A percentile compares a stretch with the other conserved stretches of the same genome.
phyloP scores from a whole-genome alignment of 768 basidiomycete genomes.

The Filobasidium floriforme region DNA sequence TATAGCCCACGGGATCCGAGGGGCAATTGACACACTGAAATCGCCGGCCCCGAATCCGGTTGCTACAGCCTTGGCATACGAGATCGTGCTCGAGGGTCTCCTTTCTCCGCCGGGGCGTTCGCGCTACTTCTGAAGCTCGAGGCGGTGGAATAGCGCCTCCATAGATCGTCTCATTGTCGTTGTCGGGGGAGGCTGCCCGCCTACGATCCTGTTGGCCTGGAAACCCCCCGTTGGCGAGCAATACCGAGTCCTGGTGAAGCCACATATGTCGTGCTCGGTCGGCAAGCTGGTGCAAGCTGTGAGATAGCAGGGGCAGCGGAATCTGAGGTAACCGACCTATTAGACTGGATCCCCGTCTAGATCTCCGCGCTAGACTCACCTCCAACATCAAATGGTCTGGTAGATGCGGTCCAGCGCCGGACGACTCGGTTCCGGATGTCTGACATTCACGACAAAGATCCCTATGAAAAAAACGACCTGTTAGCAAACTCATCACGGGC shows the following conservation, averaged over 20 bases:
- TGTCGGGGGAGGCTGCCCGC: constrained; percentile 57
- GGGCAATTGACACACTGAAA: constrained; percentile 89
- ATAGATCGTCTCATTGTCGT: constrained; percentile 63
- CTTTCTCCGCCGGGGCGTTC: constrained; percentile 10
- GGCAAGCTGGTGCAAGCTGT: constrained; percentile 69
- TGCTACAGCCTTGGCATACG: constrained; percentile 31
- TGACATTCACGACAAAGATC: constrained; percentile 45
- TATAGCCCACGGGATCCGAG: constrained; percentile 63
- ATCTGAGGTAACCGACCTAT: constrained; percentile 53
- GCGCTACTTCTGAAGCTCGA: background rate
- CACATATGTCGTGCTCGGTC: constrained; percentile 66
- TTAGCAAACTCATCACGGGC: constrained; percentile 2
- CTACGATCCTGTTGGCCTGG: constrained; percentile 1
- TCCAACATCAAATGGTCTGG: constrained; percentile 9
- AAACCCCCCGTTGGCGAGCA: constrained; percentile 21
- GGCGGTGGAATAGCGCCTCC: constrained; percentile 31
- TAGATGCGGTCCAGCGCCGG: constrained; percentile 31
- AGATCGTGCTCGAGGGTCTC: constrained; percentile 35
- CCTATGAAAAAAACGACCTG: constrained; percentile 21
- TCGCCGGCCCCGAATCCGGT: constrained; percentile 62
- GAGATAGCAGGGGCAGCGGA: constrained; percentile 67
- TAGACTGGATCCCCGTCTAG: background rate
- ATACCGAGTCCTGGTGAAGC: constrained; percentile 66
- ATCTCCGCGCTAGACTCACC: background rate
- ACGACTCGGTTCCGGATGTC: constrained; percentile 22